These are phyloP conservation scores for Chrysoporthe cubensis DNA, from an alignment of 2,329 filamentous ascomycete species.

Conservation along the genomic window DNA sequence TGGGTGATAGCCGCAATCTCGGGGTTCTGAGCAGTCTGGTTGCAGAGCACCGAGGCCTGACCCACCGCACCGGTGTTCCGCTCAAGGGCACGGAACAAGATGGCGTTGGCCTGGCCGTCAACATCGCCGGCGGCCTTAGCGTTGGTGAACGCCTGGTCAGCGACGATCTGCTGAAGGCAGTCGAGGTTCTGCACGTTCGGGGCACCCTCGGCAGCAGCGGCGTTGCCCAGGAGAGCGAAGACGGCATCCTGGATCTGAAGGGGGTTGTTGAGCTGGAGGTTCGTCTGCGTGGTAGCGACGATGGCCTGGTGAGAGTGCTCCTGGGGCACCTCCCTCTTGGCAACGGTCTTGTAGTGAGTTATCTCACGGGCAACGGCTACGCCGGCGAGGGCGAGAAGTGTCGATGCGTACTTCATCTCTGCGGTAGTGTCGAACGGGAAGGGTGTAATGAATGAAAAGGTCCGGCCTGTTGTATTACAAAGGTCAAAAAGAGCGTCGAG, in stretches of 20 bases:
- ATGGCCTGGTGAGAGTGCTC: conserved; percentile 55
- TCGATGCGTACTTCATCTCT: conserved; percentile 39
- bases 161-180: conserved; percentile 37
- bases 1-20: conserved; percentile 49
- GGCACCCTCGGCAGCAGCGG: conserved; percentile 45
- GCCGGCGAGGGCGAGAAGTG: conserved; percentile 38
- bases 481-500: conserved; percentile 24
- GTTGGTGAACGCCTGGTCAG: conserved; percentile 52
- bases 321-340: conserved; percentile 54
- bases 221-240: conserved; percentile 47
- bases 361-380: conserved; percentile 38
- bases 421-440: conserved; percentile 14
- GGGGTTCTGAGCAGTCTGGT: conserved; percentile 46
- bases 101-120: conserved; percentile 45
- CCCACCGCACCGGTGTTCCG: conserved; percentile 48
- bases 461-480: conserved; percentile 22
- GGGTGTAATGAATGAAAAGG: conserved; percentile 15
- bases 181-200: conserved; percentile 28
- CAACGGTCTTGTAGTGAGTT: conserved; percentile 30
- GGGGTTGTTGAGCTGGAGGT: conserved; percentile 49
- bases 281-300: conserved; percentile 43
- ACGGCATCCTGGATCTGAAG: conserved; percentile 50
- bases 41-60: conserved; percentile 43
- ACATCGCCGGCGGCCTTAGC: conserved; percentile 47
- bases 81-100: conserved; percentile 48